Conservation (phyloP, 345 rosid species). For the Syzygium jambos region DNA sequence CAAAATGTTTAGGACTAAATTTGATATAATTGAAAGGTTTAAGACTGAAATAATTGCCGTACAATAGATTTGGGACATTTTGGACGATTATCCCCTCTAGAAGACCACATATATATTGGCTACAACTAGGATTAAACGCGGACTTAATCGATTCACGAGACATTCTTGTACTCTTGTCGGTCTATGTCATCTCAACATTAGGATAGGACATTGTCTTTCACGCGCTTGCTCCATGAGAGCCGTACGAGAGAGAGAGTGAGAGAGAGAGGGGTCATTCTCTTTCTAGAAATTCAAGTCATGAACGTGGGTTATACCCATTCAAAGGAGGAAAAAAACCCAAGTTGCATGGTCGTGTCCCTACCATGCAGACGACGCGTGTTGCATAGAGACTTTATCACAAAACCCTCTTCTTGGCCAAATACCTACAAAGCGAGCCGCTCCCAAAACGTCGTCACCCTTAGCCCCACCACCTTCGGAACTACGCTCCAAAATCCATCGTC, state of each 20-base stretch:
- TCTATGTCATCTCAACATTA: not conserved
- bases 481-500: not conserved
- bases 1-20: rapidly evolving
- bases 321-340: not conserved
- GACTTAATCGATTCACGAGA: not conserved
- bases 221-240: not conserved
- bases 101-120: too few species aligned
- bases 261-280: not conserved
- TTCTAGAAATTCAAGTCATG: not conserved
- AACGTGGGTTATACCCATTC: not conserved
- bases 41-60: rapidly evolving
- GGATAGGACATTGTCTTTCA: not conserved
- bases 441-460: not conserved
- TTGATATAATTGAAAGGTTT: rapidly evolving
- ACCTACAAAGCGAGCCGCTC: not conserved
- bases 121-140: too few species aligned
- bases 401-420: not conserved
- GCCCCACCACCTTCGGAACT: not conserved
- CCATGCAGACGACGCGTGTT: not conserved
- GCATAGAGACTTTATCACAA: not conserved
- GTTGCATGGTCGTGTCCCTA: not conserved
- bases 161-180: not conserved
- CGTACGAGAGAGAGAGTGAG: not conserved
- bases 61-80: too few species aligned
- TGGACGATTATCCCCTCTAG: too few species aligned